Evolutionary conservation across 345 rosid species (phyloP).

Genomic region (Citrus hindsii): DNA sequence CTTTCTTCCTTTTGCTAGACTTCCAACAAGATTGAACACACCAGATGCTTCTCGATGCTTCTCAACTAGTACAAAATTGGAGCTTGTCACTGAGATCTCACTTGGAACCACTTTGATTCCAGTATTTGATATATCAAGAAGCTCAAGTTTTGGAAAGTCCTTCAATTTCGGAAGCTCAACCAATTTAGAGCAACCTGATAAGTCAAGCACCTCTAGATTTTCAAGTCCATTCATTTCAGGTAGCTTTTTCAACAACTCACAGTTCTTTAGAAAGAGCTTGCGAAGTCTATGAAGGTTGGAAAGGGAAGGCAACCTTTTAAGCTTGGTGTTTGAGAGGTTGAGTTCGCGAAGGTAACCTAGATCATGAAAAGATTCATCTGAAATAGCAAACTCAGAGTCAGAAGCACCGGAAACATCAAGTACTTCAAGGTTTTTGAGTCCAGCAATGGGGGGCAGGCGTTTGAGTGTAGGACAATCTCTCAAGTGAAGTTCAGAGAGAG

Average conservation of each 20-base stretch:
- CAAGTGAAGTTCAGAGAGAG: conserved; percentile 31
- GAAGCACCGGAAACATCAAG: conserved; percentile 46
- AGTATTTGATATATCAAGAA: conserved; percentile 32
- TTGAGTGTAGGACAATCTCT: conserved; percentile 16
- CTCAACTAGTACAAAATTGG: background rate
- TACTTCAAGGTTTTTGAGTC: conserved; percentile 29
- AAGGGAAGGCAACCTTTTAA: conserved; percentile 17
- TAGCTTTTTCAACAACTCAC: conserved; percentile 10
- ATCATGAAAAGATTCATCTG: conserved; percentile 22
- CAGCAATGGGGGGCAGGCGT: conserved; percentile 15
- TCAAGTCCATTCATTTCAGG: conserved; percentile 12
- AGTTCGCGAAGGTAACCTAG: conserved; percentile 28
- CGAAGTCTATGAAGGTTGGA: conserved; percentile 17
- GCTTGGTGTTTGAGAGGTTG: conserved; percentile 34
- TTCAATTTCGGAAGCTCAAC: conserved; percentile 15
- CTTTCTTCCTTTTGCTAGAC: background rate
- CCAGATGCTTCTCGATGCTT: conserved; percentile 8
- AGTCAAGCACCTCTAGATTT: conserved; percentile 23
- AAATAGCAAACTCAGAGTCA: background rate
- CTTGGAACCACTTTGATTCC: conserved; percentile 15
- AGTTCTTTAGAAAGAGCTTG: conserved; percentile 23
- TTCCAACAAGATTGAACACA: conserved; percentile 8
- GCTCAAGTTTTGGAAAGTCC: conserved; percentile 15
- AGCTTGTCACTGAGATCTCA: conserved; percentile 1
- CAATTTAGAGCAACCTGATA: conserved; percentile 11